Conservation (phyloP, 441 rosid genomes). For the Rhodomyrtus psidioides region DNA sequence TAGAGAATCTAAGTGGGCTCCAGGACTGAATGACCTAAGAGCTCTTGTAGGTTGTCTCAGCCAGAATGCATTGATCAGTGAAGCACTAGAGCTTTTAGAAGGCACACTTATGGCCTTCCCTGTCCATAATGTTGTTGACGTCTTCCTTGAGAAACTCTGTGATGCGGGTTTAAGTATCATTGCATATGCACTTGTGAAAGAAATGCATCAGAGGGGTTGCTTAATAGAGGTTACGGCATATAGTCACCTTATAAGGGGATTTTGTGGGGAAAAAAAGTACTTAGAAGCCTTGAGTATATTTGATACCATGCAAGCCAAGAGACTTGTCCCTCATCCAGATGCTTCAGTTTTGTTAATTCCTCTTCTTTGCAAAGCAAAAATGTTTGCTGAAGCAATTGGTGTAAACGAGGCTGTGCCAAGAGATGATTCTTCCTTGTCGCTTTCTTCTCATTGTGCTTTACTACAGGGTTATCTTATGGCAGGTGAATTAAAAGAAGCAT, state of each 20-base stretch:
- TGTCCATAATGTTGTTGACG: conserved; percentile 19
- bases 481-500: conserved; percentile 44
- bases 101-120: conserved; percentile 26
- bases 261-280: conserved; percentile 35
- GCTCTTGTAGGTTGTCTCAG: conserved; percentile 40
- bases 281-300: conserved; percentile 35
- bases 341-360: conserved; percentile 43
- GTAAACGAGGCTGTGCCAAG: not conserved
- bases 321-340: conserved; percentile 23
- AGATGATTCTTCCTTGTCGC: conserved; percentile 17
- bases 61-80: conserved; percentile 37
- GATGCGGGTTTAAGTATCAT: conserved; percentile 31
- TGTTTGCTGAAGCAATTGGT: not conserved
- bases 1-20: conserved; percentile 41
- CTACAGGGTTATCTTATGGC: conserved; percentile 36
- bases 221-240: conserved; percentile 28
- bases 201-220: conserved; percentile 35
- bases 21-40: conserved; percentile 23
- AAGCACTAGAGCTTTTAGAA: conserved; percentile 53
- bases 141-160: conserved; percentile 51
- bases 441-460: conserved; percentile 26
- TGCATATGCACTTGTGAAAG: conserved; percentile 33
- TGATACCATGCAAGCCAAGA: conserved; percentile 27
- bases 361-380: conserved; percentile 18
- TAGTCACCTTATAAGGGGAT: conserved; percentile 42